Evolutionary conservation across 2,329 filamentous ascomycete species (phyloP), one percentile per base, ranked within the genome.

Genomic region (Endoconidiophora polonica): DNA sequence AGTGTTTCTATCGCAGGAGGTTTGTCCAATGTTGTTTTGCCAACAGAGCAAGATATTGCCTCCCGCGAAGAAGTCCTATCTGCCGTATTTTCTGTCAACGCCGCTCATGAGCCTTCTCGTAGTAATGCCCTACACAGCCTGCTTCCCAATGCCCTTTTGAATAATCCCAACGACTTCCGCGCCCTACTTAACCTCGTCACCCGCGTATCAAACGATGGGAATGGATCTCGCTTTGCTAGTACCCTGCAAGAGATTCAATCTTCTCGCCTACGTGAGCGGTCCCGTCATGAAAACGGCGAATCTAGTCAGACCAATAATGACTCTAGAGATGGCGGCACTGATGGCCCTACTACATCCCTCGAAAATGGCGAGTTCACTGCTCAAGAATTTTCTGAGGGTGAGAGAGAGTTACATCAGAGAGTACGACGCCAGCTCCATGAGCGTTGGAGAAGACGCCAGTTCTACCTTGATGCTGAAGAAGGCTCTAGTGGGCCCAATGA

Each of bases 381-480:
- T 33, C 42, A 50, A 5, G 48, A 46, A 10, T 14, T 40, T 4
- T 24, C 48, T 3, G 43, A 44, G 4, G 33, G 18, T 12, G 44
- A 41, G 20, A 43, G 43, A 7, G 37, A 46, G 41, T 24, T 46
- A 4, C 42, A 46, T n/a, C 42, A 26, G 18, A 37, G 42, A 12
- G 72, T 73, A 1, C 67, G 74, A 12, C 67, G 65, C 38, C 69
- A 71, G 55, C 67, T 86, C 36, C 72, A 81, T 57, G 77, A 88
- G 49, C 73, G 85, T 46, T 91, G 85, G 85, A 76, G 75, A 58
- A 73, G 83, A 52, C 73, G 86, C 43, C 77, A 81, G 38, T 93
- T 91, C 58, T 93, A 91, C 58, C 73, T 86, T 0, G 86, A 93
- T 52, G 82, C 87, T 62, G 86, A 93, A 65, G 86, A 93, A 62